Evolutionary conservation across 805 yeast species (phyloP).

Genomic region (Barnettozyma populi): DNA sequence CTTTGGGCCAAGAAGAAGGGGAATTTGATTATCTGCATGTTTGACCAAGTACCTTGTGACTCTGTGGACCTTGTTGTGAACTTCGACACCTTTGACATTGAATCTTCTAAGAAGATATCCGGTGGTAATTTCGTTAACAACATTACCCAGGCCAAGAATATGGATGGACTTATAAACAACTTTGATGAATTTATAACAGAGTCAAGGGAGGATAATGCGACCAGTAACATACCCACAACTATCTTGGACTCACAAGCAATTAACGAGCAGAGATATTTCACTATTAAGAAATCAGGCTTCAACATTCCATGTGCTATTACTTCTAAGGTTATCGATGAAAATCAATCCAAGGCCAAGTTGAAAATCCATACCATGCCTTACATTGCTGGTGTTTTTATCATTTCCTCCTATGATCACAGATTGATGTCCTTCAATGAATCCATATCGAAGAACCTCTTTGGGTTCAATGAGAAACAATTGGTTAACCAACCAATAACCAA

Average conservation of each 20-base stretch:
- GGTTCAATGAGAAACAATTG: constrained; percentile 44
- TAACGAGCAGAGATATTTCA: constrained; percentile 59
- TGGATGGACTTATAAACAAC: constrained; percentile 25
- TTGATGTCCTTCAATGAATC: constrained; percentile 76
- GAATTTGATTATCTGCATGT: constrained; percentile 69
- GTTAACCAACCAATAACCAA: constrained; percentile 44
- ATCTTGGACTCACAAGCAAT: constrained; percentile 37
- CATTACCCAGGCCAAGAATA: constrained; percentile 6
- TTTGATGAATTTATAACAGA: constrained; percentile 17
- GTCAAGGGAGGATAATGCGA: constrained; percentile 8
- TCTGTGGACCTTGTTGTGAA: constrained; percentile 53
- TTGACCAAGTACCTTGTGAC: constrained; percentile 77
- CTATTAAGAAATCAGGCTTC: constrained; percentile 40
- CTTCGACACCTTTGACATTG: constrained; percentile 11
- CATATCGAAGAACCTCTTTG: constrained; percentile 73
- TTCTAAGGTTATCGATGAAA: constrained; percentile 50
- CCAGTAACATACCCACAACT: constrained; percentile 18
- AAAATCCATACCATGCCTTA: constrained; percentile 77
- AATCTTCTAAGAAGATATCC: constrained; percentile 21
- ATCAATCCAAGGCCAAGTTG: constrained; percentile 42
- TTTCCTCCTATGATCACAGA: constrained; percentile 39
- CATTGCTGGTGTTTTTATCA: constrained; percentile 78
- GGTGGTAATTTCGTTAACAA: constrained; percentile 19
- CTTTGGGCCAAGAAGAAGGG: constrained; percentile 83
- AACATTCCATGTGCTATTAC: constrained; percentile 73